Base-by-base conservation (phyloP, 306 rosid genomes). In the Quercus cerris region DNA sequence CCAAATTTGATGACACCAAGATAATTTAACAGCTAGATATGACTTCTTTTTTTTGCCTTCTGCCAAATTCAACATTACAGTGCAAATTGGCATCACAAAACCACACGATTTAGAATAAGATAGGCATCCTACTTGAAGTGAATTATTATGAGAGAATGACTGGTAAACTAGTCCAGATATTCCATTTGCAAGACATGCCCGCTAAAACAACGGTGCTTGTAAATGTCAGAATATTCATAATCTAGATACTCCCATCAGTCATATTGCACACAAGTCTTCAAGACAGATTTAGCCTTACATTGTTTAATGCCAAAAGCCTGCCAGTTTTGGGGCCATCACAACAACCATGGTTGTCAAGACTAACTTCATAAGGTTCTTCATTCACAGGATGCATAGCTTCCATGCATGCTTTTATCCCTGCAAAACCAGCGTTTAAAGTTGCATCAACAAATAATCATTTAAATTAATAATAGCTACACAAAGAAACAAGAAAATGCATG, bases 401-500 rank as follows among this genome's bases (percentile, higher is more conserved):
- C 74, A 90, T 83, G 88, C 94, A 89, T 74, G 91, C 96, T 77
- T 83, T 90, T 69, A 93, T 62, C 99, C 99, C 99, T 95, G 80
- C 88, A 88, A 81, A 67, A 20, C 77, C 81, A 80, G 83, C 44
- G 22, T 81, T 76, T 9, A 55, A 76, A 14, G 20, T 55, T 38
- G 8, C 61, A 51, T 76, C 62, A 56, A 52, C 73, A 76, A n/a
- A 1, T 55, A 28, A 58, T 12, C 57, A 33, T 19, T 63, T 17
- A 33, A 64, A 52, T 54, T 46, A 73, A 44, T 20, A 63, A n/a
- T 15, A 49, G 71, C 57, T 67, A 81, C 13, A 71, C 41, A 58
- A 56, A 58, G 49, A 44, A 44, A 8, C 49, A 44, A 44, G 49
- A 44, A 44, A 6, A 44, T 0, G 49, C 49, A 44, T 44, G 12